Evolutionary conservation across 331 rosid genomes (phyloP), one percentile per base, ranked within the genome.

Genomic region (Ulmus americana): DNA sequence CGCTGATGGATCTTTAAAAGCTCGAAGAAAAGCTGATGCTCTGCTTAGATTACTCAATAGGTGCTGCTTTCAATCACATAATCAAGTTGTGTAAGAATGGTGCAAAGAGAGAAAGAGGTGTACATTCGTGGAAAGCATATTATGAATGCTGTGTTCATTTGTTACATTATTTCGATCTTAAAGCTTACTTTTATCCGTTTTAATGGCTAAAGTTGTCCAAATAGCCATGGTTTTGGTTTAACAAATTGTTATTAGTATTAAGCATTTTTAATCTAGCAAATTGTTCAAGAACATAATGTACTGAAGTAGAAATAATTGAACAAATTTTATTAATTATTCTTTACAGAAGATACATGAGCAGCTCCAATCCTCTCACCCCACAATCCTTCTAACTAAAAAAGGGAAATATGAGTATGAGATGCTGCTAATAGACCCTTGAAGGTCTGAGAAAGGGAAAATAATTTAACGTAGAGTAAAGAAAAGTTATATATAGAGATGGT

Each of bases 1-100:
- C 45, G 70, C 79, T 10, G 86, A 86, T 67, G 95, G 95, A 3
- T 92, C 95, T 28, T 75, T 87, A 73, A 92, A 82, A 77, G 84
- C 97, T 42, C 75, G 86, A 40, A 82, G 97, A 72, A 92, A 89
- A 54, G 98, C 95, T 0, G 91, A 89, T 49, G 95, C 97, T 1
- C 54, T 92, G 83, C 91, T 92, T 38, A 63, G 95, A 83, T 54
- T 86, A 73, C 90, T 92, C 10, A 82, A 83, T 48, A 85, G 90
- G 76, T 86, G 79, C 72, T 92, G 97, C 74, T 82, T 83, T 74
- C 91, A 79, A n/a, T 78, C 91, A 51, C 85, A 81, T 53, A 76
- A 58, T 76, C 82, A 74, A 67, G 45, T 67, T 57, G 79, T 15
- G 51, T 73, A 43, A 63, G 14, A 18, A 16, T 59, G 60, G 50